Conservation (phyloP, 2,329 filamentous ascomycete genomes). For the Aspergillus clavatus region DNA sequence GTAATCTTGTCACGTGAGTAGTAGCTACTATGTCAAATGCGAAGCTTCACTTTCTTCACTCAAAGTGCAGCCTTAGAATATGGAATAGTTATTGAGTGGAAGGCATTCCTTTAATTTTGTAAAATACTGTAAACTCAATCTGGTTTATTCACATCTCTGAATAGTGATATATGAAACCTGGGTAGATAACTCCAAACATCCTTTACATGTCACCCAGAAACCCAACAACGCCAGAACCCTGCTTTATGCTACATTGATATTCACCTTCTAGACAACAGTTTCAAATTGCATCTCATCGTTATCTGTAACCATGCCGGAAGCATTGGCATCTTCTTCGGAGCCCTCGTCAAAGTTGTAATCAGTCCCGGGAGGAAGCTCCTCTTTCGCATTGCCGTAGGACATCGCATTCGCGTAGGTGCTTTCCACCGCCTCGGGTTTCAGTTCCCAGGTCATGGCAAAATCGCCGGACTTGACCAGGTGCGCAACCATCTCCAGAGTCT, state of each 20-base stretch:
- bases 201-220: slow-evolving; percentile 11
- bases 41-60: too few relatives aligned
- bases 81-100: neutral
- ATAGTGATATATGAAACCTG: neutral
- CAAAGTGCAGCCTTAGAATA: too few relatives aligned
- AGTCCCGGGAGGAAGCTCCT: slow-evolving; percentile 46
- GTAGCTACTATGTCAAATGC: too few relatives aligned
- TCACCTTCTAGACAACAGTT: slow-evolving; percentile 54
- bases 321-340: slow-evolving; percentile 47
- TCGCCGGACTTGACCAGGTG: slow-evolving; percentile 75
- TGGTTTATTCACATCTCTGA: neutral
- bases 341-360: slow-evolving; percentile 47
- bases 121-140: neutral
- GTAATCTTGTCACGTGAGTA: neutral
- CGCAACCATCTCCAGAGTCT: slow-evolving; percentile 77
- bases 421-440: slow-evolving; percentile 65
- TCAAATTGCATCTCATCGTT: slow-evolving; percentile 73
- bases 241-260: slow-evolving; percentile 24
- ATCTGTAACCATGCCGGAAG: slow-evolving; percentile 51
- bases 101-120: neutral
- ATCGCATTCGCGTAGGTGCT: slow-evolving; percentile 44
- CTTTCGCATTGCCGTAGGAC: slow-evolving; percentile 46
- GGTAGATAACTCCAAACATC: slow-evolving; percentile 8
- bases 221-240: slow-evolving; percentile 20
- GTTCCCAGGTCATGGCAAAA: slow-evolving; percentile 80